Base-by-base conservation (phyloP, 2,329 filamentous ascomycete genomes). In the Neocatenulostroma microsporum region DNA sequence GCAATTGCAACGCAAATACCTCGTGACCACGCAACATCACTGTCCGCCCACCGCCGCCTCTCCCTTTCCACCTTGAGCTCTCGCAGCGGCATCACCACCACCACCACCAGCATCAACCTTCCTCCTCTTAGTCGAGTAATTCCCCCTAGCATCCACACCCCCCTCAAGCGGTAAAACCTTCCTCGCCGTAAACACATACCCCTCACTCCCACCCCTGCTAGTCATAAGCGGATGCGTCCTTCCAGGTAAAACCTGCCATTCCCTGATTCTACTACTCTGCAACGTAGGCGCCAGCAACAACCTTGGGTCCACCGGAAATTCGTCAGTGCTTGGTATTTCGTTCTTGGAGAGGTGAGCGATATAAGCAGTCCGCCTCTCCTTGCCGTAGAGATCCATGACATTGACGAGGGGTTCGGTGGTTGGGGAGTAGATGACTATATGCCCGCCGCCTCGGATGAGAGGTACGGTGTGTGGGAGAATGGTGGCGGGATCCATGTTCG, bases 201-300 rank as follows among this genome's bases (percentile, higher is more conserved):
- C 91, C 55, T 96, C 89, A 0, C 86, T 78, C 1, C 89, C 89
- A 14, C 91, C 91, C 26, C 76, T 74, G 24, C 79, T 79, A 41
- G 84, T 94, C 91, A 98, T 98, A 37, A 93, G 62, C 5, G 91
- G 91, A 64, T 98, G 91, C 35, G 91, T 96, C 36, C 91, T 70
- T 1, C 86, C 84, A 0, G 91, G 91, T 30, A 98, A 62, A 2
- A 95, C 88, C 66, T 98, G 91, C 84, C 86, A 96, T 36, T 76
- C 71, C 44, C 83, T 73, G 4, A 83, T 80, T 11, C 85, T 72
- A 31, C 81, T 84, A 2, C 80, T 91, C 64, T 96, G 88, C 36
- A 98, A 69, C 10, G 73, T 77, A 1, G 85, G 79, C 1, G 81
- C 84, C 1, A 96, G 72, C 3, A 98, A 60, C 34, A 94, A 63